Base-by-base conservation (phyloP, 1,284 basidiomycete species). In the Malassezia restricta region DNA sequence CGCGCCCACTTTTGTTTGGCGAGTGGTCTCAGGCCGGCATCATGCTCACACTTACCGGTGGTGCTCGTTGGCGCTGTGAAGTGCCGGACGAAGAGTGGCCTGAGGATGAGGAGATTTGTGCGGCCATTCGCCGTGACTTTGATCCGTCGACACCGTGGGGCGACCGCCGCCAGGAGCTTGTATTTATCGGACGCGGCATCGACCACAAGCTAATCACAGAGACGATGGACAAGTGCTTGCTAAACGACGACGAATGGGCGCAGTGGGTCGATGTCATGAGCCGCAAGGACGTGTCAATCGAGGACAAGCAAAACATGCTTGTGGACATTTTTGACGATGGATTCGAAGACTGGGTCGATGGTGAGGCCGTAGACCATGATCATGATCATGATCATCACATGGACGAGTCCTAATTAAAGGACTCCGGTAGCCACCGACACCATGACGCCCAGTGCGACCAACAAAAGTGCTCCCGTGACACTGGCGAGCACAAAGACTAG, bases 11-110 rank as follows among this genome's bases (percentile, higher is more conserved):
- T 15, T 59, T 67, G 60, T 74, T 72, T 42, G 77, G 77, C 31
- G 76, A 78, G 50, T 77, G 76, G 76, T 73, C 69, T 3, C 76
- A 77, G 57, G 76, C 76, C 2, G 77, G 77, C 15, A 69, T 73
- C 43, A 71, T 73, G 68, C 68, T 76, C 40, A 77, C 76, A 0
- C 51, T 77, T 12, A 61, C 63, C 11, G 76, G 75, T 1, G 76
- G 76, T 8, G 65, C 62, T 17, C 64, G 69, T 5, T 78, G 76
- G 76, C 68, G 75, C 49, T 76, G 75, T 57, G 64, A 68, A 40
- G 56, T 74, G 20, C 67, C 73, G 27, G 62, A 74, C 42, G 56
- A 58, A 1, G 61, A 71, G 31, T 77, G 76, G 76, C 74, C 76
- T 7, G 64, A 64, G 9, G 72, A 76, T 47, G 59, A 62, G 6